Evolutionary conservation across 176 grass and related monocot species (phyloP).

Genomic region (Dactylis glomerata): DNA sequence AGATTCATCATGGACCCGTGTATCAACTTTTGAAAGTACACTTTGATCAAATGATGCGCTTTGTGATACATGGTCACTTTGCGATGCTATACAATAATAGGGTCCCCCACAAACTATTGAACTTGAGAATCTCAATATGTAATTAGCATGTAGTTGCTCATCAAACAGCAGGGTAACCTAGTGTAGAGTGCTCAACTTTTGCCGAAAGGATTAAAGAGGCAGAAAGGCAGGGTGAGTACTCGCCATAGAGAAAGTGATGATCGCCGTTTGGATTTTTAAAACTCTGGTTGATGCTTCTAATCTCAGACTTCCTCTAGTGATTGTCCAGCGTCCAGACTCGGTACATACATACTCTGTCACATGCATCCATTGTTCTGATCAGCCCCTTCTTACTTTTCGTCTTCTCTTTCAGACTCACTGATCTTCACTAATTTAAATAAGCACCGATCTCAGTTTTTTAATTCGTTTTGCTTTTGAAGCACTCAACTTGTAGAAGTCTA

Average conservation of each 20-base stretch:
- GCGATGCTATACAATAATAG: background rate
- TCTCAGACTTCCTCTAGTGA: background rate
- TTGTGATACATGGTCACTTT: background rate
- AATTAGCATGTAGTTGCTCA: background rate
- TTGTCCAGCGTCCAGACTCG: background rate
- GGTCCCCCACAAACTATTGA: background rate
- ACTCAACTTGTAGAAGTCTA: background rate
- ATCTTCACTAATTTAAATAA: background rate
- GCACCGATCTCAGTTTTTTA: background rate
- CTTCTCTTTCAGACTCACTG: background rate
- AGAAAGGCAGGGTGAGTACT: background rate
- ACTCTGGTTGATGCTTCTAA: background rate
- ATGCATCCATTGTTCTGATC: background rate
- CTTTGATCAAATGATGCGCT: slow-evolving; percentile 5
- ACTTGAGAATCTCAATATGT: background rate
- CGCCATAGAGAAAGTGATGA: background rate
- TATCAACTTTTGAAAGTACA: background rate
- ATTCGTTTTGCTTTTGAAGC: background rate
- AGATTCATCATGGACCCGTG: background rate
- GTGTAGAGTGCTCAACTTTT: background rate
- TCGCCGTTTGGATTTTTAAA: background rate
- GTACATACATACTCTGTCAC: background rate
- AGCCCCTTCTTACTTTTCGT: background rate
- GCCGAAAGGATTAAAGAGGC: background rate
- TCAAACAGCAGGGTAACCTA: background rate